Conservation (phyloP, 164 flowering plant species). For the Warburgia ugandensis region DNA sequence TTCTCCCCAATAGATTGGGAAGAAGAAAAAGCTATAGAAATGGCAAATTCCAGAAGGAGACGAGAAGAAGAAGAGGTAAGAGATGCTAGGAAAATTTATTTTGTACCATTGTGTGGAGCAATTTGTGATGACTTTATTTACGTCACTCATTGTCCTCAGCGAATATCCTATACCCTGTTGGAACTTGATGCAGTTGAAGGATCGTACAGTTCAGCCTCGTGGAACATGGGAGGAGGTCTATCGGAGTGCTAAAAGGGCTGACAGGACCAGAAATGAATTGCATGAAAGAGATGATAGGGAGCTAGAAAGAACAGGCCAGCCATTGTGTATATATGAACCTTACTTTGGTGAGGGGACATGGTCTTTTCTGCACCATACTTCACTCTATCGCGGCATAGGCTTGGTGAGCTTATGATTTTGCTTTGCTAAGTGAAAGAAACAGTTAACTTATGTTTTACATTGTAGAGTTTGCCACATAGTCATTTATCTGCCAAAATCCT, state of each 20-base stretch:
- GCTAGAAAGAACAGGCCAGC: conserved; percentile 94
- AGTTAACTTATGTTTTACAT: too few relatives aligned
- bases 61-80: conserved; percentile 92
- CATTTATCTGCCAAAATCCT: too few relatives aligned
- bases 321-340: conserved; percentile 88
- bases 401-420: conserved; percentile 48
- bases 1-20: conserved; percentile 71
- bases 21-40: conserved; percentile 45
- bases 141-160: conserved; percentile 1
- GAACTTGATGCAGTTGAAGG: conserved; percentile 64
- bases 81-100: neutral
- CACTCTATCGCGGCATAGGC: conserved; percentile 91
- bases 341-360: conserved; percentile 87
- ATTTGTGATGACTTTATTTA: neutral
- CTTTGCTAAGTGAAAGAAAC: too few relatives aligned
- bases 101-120: neutral
- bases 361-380: conserved; percentile 71
- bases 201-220: conserved; percentile 70
- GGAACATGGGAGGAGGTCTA: conserved; percentile 99
- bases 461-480: too few relatives aligned
- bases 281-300: conserved; percentile 99
- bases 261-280: conserved; percentile 62
- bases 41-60: conserved; percentile 44
- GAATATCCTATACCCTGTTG: conserved; percentile 9
- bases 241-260: conserved; percentile 74